Conservation (phyloP, 768 basidiomycete genomes). For the Mycena olivaceomarginata region DNA sequence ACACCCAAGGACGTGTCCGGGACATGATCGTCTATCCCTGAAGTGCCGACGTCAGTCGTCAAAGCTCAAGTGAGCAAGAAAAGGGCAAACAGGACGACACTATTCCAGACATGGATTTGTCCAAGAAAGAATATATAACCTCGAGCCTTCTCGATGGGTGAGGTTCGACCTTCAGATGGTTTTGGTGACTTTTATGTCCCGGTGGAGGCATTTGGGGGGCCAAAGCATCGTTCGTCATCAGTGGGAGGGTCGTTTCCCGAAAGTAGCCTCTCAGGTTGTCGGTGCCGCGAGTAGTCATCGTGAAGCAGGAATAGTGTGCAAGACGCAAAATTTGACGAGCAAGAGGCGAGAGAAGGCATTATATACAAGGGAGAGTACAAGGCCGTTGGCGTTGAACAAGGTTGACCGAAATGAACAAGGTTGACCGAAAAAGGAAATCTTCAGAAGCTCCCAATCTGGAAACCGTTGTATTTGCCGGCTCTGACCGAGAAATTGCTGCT, state of each 20-base stretch:
- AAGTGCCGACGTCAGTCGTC: slow-evolving; percentile 25
- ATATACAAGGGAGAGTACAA: not conserved
- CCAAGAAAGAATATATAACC: slow-evolving; percentile 60
- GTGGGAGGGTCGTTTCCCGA: slow-evolving; percentile 67
- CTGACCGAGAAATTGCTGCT: not conserved
- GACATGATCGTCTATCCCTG: slow-evolving; percentile 63
- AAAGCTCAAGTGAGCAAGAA: slow-evolving; percentile 21
- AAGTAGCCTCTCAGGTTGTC: slow-evolving; percentile 69
- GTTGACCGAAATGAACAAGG: no score
- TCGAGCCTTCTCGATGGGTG: slow-evolving; percentile 73
- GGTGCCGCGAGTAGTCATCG: slow-evolving; percentile 57
- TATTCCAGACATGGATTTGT: slow-evolving; percentile 53
- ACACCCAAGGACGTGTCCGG: slow-evolving; percentile 58
- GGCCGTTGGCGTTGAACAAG: not conserved
- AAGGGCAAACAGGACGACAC: slow-evolving; percentile 61
- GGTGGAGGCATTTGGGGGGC: slow-evolving; percentile 58
- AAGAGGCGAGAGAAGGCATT: not conserved
- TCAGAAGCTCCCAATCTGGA: not conserved
- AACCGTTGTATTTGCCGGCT: not conserved
- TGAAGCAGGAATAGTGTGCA: not conserved
- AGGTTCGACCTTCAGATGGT: slow-evolving; percentile 64
- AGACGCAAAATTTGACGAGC: not conserved
- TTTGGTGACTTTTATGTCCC: slow-evolving; percentile 68
- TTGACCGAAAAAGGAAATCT: slow-evolving; percentile 1
- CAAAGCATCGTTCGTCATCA: slow-evolving; percentile 55